Conservation (phyloP, 2,329 filamentous ascomycete genomes). For the Raffaelea ambrosiae region DNA sequence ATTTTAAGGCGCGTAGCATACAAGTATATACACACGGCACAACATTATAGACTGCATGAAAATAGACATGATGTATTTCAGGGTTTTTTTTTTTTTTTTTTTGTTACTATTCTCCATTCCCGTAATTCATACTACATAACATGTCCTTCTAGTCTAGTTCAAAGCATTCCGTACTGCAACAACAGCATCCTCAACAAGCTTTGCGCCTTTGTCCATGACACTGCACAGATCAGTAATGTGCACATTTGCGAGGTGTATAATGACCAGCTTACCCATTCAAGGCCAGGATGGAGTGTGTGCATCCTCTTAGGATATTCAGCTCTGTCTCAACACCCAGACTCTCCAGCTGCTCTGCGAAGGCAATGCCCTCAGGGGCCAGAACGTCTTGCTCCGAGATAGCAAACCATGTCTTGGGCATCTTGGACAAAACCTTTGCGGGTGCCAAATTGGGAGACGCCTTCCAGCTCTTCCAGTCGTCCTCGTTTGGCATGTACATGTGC, state of each 20-base stretch:
- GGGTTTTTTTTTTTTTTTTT: background rate
- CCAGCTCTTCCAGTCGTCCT: conserved; percentile 17
- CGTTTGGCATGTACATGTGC: conserved; percentile 21
- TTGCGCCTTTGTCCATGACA: conserved; percentile 8
- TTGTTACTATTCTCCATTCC: background rate
- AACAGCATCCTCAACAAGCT: conserved; percentile 5
- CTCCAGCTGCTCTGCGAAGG: conserved; percentile 19
- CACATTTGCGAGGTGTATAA: too few species aligned
- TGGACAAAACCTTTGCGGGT: conserved; percentile 15
- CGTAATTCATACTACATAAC: background rate
- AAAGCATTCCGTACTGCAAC: background rate
- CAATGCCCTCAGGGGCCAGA: conserved; percentile 21
- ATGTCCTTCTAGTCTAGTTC: background rate
- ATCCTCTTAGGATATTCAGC: conserved; percentile 16
- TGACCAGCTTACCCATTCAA: too few species aligned
- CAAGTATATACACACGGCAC: background rate
- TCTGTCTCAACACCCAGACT: background rate
- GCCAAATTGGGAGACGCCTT: conserved; percentile 24
- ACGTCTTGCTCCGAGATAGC: conserved; percentile 24
- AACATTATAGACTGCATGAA: too few species aligned
- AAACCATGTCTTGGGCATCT: conserved; percentile 22
- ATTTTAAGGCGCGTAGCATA: too few species aligned
- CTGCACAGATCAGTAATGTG: background rate
- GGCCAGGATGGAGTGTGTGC: conserved; percentile 3
- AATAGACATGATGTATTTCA: too few species aligned